Conservation (phyloP, 331 rosid species). For the Malus hybrid region DNA sequence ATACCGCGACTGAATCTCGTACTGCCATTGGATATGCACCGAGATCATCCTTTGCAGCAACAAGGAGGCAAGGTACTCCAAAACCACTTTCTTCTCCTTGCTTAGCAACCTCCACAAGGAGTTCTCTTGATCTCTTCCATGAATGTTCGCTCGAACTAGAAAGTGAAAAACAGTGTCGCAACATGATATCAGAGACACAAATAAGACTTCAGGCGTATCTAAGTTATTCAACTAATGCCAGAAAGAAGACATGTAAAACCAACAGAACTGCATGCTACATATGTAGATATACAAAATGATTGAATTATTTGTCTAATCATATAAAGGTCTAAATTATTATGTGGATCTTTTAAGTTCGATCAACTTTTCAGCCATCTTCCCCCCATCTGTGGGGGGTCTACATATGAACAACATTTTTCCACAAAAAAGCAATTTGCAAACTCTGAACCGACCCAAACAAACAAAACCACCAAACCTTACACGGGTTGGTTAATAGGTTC, state of each 20-base stretch:
- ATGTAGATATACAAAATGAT: neutral
- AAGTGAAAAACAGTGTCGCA: conserved; percentile 17
- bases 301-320: neutral
- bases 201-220: neutral
- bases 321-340: neutral
- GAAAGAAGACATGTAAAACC: neutral
- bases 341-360: neutral
- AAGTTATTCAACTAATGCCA: neutral
- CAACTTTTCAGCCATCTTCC: neutral
- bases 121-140: conserved; percentile 71
- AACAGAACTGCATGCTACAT: neutral
- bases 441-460: neutral
- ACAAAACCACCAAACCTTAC: neutral
- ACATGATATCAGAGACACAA: conserved; percentile 1
- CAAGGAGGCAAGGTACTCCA: conserved; percentile 78
- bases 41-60: conserved; percentile 90
- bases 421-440: neutral
- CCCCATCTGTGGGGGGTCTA: neutral
- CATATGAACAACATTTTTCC: neutral
- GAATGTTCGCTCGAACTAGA: conserved; percentile 82
- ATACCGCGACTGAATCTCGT: conserved; percentile 83
- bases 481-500: neutral
- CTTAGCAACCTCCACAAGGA: conserved; percentile 77
- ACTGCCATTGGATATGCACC: conserved; percentile 73
- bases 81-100: conserved; percentile 75